A percentile compares a stretch with the other conserved stretches of the same genome.
Conservation (phyloP, 805 yeast genomes). For the Sporopachydermia quercuum region DNA sequence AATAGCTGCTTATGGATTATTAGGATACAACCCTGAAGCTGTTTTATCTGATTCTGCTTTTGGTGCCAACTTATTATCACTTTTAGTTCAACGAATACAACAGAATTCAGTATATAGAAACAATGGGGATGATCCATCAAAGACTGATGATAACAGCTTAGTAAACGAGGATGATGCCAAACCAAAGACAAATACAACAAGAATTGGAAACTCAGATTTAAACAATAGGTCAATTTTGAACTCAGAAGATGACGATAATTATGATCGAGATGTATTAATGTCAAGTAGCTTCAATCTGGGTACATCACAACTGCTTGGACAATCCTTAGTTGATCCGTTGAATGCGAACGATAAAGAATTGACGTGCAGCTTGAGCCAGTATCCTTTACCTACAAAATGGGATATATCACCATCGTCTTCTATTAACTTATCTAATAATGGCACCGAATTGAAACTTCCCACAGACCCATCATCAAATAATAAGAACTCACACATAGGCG, state of each 20-base stretch:
- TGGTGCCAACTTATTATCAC: neutral
- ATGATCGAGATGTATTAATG: neutral
- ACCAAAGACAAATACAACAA: no score
- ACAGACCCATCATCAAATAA: constrained; percentile 5
- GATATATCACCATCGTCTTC: constrained; percentile 4
- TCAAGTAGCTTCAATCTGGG: neutral
- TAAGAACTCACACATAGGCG: constrained; percentile 11
- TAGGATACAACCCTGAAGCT: neutral
- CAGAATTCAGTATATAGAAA: neutral
- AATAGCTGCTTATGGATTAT: neutral
- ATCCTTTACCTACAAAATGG: constrained; percentile 14
- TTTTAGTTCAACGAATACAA: neutral
- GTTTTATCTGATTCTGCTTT: neutral
- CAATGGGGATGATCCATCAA: neutral
- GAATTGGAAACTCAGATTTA: neutral
- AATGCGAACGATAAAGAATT: neutral
- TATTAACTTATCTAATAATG: constrained; percentile 6
- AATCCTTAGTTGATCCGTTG: neutral
- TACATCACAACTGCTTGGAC: neutral
- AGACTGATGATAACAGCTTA: neutral
- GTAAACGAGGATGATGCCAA: no score
- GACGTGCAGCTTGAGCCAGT: constrained; percentile 2
- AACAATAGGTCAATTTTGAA: neutral
- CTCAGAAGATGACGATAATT: neutral
- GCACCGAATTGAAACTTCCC: constrained; percentile 9